phyloP scores from a whole-genome alignment of 2,329 filamentous ascomycete species.

The Hymenoscyphus fructigenus region DNA sequence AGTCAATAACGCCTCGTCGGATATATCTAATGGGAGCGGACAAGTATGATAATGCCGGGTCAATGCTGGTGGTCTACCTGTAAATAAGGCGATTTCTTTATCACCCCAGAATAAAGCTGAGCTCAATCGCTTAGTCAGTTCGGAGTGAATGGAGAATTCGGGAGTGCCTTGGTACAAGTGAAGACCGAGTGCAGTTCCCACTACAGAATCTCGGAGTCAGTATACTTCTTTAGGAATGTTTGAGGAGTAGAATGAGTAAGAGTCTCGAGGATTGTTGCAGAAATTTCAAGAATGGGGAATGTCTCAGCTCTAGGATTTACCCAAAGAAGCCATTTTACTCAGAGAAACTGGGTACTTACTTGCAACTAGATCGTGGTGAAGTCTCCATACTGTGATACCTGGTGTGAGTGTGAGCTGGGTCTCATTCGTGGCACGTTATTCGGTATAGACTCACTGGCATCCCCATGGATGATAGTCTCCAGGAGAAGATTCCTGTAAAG shows the following conservation, averaged over 20 bases:
- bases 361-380: conserved; percentile 22
- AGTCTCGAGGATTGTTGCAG: too few species aligned
- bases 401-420: neutral
- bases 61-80: conserved; percentile 43
- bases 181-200: conserved; percentile 21
- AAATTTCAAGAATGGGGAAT: too few species aligned
- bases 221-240: too few species aligned
- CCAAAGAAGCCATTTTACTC: too few species aligned
- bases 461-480: conserved; percentile 21
- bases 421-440: neutral
- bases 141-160: conserved; percentile 16
- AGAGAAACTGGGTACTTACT: too few species aligned
- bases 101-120: conserved; percentile 30
- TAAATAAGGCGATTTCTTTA: conserved; percentile 43
- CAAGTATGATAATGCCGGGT: conserved; percentile 40
- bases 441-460: conserved; percentile 15
- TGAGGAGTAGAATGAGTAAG: too few species aligned
- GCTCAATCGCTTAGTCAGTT: conserved; percentile 21
- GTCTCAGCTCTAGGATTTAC: too few species aligned
- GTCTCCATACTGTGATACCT: conserved; percentile 24
- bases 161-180: conserved; percentile 21
- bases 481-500: conserved; percentile 23
- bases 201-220: too few species aligned
- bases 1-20: conserved; percentile 39
- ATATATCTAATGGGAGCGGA: conserved; percentile 42